A percentile compares a stretch with the other conserved stretches of the same genome.
Conservation (phyloP, 257 asterid genomes). For the Solanum megistacrolobum region DNA sequence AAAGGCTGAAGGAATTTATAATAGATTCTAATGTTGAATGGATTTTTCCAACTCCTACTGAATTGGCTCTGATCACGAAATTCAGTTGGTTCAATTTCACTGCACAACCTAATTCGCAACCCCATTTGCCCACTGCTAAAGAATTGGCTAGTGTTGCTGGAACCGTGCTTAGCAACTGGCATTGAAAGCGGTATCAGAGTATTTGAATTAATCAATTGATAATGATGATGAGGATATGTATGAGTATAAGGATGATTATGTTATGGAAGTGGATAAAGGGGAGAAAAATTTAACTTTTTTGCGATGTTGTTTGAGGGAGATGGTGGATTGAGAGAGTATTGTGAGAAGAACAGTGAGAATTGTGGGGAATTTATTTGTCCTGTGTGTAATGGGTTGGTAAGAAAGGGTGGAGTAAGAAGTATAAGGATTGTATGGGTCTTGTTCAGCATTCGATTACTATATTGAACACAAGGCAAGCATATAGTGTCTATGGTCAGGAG, state of each 20-base stretch:
- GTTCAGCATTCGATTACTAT: conserved; percentile 49
- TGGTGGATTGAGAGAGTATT: background rate
- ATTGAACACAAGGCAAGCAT: conserved; percentile 33
- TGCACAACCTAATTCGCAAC: background rate
- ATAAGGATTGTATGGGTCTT: conserved; percentile 57
- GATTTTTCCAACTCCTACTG: background rate
- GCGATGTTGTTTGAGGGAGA: background rate
- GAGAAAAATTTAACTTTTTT: background rate
- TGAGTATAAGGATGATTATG: background rate
- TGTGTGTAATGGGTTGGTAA: conserved; percentile 57
- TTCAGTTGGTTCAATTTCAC: background rate
- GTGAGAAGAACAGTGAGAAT: background rate
- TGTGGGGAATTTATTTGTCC: conserved; percentile 50
- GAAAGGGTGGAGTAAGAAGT: conserved; percentile 36
- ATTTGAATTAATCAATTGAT: background rate
- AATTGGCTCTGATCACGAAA: too few relatives aligned
- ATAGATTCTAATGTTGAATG: background rate
- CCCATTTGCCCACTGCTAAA: background rate
- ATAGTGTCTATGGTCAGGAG: conserved; percentile 49
- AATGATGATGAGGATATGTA: background rate
- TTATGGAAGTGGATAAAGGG: background rate
- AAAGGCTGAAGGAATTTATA: background rate
- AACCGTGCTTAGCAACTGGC: background rate
- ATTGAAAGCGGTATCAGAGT: background rate
- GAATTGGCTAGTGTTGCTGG: background rate